A percentile compares a stretch with the other conserved stretches of the same genome.
Conservation (phyloP, 306 rosid species). For the Rosa multiflora region DNA sequence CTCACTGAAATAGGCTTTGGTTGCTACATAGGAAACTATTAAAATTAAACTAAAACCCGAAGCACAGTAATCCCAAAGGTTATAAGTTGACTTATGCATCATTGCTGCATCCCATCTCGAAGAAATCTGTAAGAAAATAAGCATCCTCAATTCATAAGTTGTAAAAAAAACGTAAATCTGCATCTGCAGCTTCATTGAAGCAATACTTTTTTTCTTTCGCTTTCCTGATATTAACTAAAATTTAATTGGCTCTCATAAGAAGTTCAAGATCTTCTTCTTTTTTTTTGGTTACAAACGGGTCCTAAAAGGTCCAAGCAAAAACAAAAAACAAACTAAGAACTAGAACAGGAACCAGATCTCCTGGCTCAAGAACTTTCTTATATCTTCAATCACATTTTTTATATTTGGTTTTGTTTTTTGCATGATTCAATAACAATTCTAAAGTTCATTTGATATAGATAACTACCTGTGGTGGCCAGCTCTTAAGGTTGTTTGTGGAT, state of each 20-base stretch:
- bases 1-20: not conserved
- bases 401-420: too few relatives aligned
- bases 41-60: not conserved
- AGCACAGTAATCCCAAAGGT: not conserved
- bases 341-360: too few relatives aligned
- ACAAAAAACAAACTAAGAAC: too few relatives aligned
- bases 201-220: not conserved
- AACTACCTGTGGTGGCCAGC: not conserved
- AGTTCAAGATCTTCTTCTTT: not conserved
- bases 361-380: too few relatives aligned
- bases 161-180: not conserved
- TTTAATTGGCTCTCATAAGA: not conserved
- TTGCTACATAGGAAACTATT: not conserved
- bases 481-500: not conserved
- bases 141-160: not conserved
- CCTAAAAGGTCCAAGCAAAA: too few relatives aligned
- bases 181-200: not conserved
- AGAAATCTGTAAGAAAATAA: not conserved
- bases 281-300: too few relatives aligned
- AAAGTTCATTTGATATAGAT: not conserved
- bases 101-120: not conserved
- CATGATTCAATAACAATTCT: too few relatives aligned
- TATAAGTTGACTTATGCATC: not conserved
- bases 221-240: not conserved
- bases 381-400: too few relatives aligned